phyloP scores from a whole-genome alignment of 208 protist species.

The Angomonas deanei region DNA sequence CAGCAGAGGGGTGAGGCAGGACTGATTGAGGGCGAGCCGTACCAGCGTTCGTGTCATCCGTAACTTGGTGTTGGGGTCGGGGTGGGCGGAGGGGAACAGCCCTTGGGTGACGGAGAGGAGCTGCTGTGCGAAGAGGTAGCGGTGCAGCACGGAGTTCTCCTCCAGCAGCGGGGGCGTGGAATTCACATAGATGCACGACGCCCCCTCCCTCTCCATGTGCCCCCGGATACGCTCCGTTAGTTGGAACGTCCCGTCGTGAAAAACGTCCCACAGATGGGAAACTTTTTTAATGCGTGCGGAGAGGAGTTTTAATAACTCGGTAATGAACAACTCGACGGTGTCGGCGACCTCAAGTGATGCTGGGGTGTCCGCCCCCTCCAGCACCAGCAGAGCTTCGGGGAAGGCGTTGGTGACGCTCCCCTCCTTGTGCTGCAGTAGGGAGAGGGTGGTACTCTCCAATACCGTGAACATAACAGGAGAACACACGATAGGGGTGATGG shows the following conservation, averaged over 20 bases:
- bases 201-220: too few relatives aligned
- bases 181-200: too few relatives aligned
- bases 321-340: conserved; percentile 22
- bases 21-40: conserved; percentile 51
- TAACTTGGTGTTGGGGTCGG: not conserved
- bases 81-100: conserved; percentile 21
- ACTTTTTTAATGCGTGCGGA: not conserved
- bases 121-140: conserved; percentile 49
- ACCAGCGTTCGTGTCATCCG: conserved; percentile 38
- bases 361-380: not conserved
- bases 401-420: conserved; percentile 15
- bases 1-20: conserved; percentile 43
- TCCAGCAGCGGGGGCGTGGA: not conserved
- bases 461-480: too few relatives aligned
- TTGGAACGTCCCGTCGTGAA: not conserved
- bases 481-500: too few relatives aligned
- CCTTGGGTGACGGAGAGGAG: conserved; percentile 37
- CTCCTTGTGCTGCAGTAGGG: conserved; percentile 14
- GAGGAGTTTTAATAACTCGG: conserved; percentile 33
- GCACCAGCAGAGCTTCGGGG: not conserved
- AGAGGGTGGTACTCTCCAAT: not conserved
- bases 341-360: conserved; percentile 11
- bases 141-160: conserved; percentile 12
- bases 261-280: not conserved
- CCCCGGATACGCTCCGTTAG: not conserved